Evolutionary conservation across 371 early-diverging fungal genomes (phyloP), one percentile per base, ranked within the genome.

Genomic region (Mucor irregularis): DNA sequence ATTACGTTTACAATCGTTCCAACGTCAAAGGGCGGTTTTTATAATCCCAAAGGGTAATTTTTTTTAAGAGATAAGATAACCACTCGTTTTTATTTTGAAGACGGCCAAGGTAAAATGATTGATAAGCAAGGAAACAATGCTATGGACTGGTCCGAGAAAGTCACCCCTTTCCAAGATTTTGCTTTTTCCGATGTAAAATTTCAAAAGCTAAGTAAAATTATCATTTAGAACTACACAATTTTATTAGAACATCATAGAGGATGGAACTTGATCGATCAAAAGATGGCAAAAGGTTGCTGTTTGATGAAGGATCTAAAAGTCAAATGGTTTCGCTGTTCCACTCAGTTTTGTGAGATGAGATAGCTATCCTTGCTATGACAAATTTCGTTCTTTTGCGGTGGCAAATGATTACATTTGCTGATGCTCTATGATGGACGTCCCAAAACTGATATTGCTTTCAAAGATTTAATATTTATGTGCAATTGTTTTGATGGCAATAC

Each of bases 241-340:
- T 28, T 30, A 46, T 46, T 46, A 46, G 4, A 46, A 46, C 30
- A 46, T 46, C 46, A 6, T 46, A 16, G 46, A 46, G 30, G 31
- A 46, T 46, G 46, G 31, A 30, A 19, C 46, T 46, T 16, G 46
- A 46, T 46, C 46, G 46, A 46, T 46, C 28, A 46, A 46, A 46
- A 46, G 46, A 30, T 46, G 46, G 30, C 46, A 30, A 46, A 46
- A 30, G 46, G 46, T 46, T 46, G 29, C 31, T 46, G 31, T 46
- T 46, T 46, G 46, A 46, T 46, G 30, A 46, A 46, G 46, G 30
- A 46, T 30, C 30, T 30, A 30, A 46, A 46, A 30, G 29, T 46
- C 46, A 46, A 46, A 46, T 30, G 46, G 31, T 30, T 46, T 46
- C 46, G n/a, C 46, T 46, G 46, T 19, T 46, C 46, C 46, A 46